Evolutionary conservation across 2,329 filamentous ascomycete genomes (phyloP), one percentile per base, ranked within the genome.

Genomic region (Lizonia empirigonia): DNA sequence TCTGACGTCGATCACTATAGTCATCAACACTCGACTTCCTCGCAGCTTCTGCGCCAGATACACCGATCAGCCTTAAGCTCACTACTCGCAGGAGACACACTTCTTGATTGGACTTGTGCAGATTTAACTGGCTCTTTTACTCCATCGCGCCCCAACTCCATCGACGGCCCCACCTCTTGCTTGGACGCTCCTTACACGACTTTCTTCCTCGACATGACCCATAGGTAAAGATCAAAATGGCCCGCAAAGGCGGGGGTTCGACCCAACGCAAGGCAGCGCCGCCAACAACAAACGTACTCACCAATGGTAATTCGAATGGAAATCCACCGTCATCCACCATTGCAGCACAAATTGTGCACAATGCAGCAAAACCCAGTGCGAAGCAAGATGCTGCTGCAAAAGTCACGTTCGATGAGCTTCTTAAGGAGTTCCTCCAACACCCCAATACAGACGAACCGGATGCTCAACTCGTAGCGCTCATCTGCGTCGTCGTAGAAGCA

Each of bases 321-420:
- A 44, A 50, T 40, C 67, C 68, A 22, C 78, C 77, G 30, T 88
- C 91, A 10, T 96, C 92, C 13, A 95, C 91, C 8, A 81, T 96
- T 65, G 91, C 92, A 44, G 90, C 90, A 10, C 90, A 95, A 72
- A 85, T 97, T 50, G 90, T 94, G 58, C 87, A 90, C 69, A 90
- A 90, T 69, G 85, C 91, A 56, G 85, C 88, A 34, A 82, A 87
- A 18, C 83, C 83, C 40, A 80, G 82, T 42, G 82, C 80, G 55
- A 84, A 82, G 35, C 81, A 82, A 44, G 81, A 83, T 63, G 82
- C 82, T 44, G 82, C 87, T 63, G 85, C 88, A 62, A 86, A 85
- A 52, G 85, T 86, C 60, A 88, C 90, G 40, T 87, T 97, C 57
- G 86, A 88, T 56, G 85, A 86, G 44, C 80, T 97, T 2, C 80